Conservation (phyloP, 176 grass and related monocot species). For the Carex pumila region DNA sequence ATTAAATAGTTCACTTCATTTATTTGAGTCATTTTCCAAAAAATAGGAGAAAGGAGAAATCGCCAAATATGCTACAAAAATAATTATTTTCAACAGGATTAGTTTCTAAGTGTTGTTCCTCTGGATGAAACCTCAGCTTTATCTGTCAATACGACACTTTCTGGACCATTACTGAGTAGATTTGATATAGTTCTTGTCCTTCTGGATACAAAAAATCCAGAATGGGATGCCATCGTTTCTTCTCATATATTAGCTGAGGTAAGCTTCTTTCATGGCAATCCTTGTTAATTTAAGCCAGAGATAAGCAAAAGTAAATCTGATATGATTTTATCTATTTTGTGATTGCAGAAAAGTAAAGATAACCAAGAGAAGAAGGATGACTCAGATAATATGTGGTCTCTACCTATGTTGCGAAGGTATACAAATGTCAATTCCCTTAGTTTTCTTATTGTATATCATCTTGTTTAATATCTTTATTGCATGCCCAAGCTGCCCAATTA, state of each 20-base stretch:
- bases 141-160: conserved; percentile 93
- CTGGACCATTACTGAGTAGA: conserved; percentile 90
- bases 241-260: conserved; percentile 85
- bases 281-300: background rate
- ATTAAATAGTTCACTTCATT: background rate
- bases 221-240: conserved; percentile 74
- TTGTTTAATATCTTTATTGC: background rate
- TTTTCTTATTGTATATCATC: background rate
- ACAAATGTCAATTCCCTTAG: background rate
- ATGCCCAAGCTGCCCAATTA: background rate
- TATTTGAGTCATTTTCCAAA: background rate
- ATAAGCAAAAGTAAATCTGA: background rate
- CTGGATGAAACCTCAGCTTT: conserved; percentile 50
- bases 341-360: conserved; percentile 44
- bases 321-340: conserved; percentile 20
- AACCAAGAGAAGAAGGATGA: conserved; percentile 30
- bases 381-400: conserved; percentile 39
- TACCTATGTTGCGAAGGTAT: conserved; percentile 49
- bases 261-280: background rate
- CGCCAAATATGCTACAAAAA: background rate
- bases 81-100: background rate
- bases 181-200: conserved; percentile 98
- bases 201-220: conserved; percentile 50
- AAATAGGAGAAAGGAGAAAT: background rate
- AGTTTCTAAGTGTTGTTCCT: conserved; percentile 1